Percentiles rank a stretch among this genome's conserved stretches.
Conservation (phyloP, 108 stramenopile genomes). For the Discostella stelligeroides region DNA sequence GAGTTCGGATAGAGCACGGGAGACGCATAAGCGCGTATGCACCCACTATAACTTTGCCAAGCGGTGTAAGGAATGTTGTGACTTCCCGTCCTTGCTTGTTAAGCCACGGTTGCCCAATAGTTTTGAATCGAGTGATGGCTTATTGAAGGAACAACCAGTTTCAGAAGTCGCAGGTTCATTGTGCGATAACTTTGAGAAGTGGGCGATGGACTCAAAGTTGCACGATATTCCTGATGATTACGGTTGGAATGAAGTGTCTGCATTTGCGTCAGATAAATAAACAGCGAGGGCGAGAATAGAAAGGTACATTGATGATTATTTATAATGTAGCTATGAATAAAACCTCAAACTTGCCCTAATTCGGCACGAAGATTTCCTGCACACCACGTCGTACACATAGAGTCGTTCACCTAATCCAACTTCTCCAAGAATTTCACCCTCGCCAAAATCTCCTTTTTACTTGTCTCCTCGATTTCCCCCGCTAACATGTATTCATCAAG, state of each 20-base stretch:
- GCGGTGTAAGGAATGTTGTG: constrained; percentile 76
- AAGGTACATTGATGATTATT: too few species aligned
- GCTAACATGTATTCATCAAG: constrained; percentile 99
- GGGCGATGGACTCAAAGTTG: constrained; percentile 59
- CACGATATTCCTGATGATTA: constrained; percentile 67
- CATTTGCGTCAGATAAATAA: constrained; percentile 28
- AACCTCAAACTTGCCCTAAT: too few species aligned
- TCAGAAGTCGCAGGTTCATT: constrained; percentile 63
- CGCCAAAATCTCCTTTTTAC: constrained; percentile 91
- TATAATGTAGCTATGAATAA: background rate
- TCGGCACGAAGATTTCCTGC: too few species aligned
- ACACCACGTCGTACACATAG: background rate
- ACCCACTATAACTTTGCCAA: constrained; percentile 78
- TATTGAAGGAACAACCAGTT: constrained; percentile 47
- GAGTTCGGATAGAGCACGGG: constrained; percentile 52
- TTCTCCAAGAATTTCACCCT: constrained; percentile 91
- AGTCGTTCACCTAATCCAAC: constrained; percentile 63
- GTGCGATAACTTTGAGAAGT: constrained; percentile 67
- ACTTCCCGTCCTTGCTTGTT: constrained; percentile 60
- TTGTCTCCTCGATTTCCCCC: constrained; percentile 95
- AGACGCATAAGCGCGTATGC: constrained; percentile 75
- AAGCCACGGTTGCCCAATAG: constrained; percentile 38
- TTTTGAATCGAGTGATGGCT: constrained; percentile 24
- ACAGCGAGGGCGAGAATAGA: too few species aligned
- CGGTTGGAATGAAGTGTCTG: constrained; percentile 74